A percentile compares a stretch with the other conserved stretches of the same genome.
Conservation (phyloP, 2,329 filamentous ascomycete genomes). For the Ascochyta pisi region DNA sequence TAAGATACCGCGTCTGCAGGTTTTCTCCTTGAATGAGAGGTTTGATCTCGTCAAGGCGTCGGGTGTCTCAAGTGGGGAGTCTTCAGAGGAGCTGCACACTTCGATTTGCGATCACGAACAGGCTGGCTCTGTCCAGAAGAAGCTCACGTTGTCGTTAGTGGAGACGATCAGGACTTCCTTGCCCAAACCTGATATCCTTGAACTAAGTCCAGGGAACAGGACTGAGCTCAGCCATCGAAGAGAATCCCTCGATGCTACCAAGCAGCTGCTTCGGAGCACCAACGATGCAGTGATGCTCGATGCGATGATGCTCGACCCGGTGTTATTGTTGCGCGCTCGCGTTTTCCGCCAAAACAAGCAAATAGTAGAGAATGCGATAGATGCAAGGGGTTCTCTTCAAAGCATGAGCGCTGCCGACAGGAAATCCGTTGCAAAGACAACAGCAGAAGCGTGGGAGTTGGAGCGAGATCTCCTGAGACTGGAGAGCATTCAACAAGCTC, state of each 20-base stretch:
- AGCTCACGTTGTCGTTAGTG: too few species aligned
- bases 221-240: background rate
- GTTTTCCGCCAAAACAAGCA: background rate
- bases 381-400: background rate
- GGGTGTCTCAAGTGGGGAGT: background rate
- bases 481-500: background rate
- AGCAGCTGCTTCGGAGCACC: background rate
- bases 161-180: background rate
- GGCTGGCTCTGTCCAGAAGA: background rate
- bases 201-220: background rate
- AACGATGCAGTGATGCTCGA: background rate
- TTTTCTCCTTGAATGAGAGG: background rate
- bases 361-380: background rate
- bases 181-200: background rate
- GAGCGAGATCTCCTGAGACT: conserved; percentile 1
- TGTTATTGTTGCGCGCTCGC: background rate
- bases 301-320: background rate
- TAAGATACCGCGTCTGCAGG: background rate
- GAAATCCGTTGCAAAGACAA: background rate
- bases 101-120: background rate
- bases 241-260: background rate
- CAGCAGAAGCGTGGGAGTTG: conserved; percentile 1
- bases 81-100: background rate
- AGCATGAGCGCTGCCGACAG: background rate
- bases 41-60: background rate